Evolutionary conservation across 2,329 filamentous ascomycete species (phyloP), one percentile per base, ranked within the genome.

Genomic region (Aplosporella prunicola): DNA sequence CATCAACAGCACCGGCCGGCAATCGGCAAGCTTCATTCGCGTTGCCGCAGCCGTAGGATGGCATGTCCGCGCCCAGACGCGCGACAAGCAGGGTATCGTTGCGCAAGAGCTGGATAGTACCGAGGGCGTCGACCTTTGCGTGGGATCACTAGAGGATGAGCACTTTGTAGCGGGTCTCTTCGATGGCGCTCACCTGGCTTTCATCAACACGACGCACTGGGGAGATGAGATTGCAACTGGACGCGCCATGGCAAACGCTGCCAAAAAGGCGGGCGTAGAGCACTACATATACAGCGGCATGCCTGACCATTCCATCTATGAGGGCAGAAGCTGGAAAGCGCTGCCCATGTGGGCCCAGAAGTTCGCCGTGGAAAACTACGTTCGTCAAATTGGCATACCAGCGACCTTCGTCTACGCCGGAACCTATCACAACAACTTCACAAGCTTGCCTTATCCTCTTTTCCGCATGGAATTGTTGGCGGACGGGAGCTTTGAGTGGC

Each of bases 341-440:
- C 66, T 95, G 34, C 91, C 91, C 1, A 72, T 94, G 36, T 98
- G 91, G 89, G 79, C 83, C 4, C 80, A 81, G 43, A 98, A 98
- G 62, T 87, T 93, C 61, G 80, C 83, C 33, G 82, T 96, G 27
- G 91, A 96, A 62, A 82, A 91, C 38, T 93, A 96, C 59, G 74
- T 95, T 35, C 78, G 84, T 41, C 76, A 86, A 55, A 74, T 94
- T 26, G 79, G 79, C 8, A 69, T 95, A 9, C 85, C 85, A 0
- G 79, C 88, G 1, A 96, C 89, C 0, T 96, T 94, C 59, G 80
- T 95, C 47, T 95, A 95, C 61, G 86, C 88, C 8, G 91, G 89
- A 42, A 95, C 95, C 51, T 98, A 96, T 69, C 94, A 96, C 70
- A 96, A 96, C 64, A 96, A 98, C 59, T 98, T 96, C 63, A 96